Conservation (phyloP, 306 rosid genomes). For the Cucumis hystrix region DNA sequence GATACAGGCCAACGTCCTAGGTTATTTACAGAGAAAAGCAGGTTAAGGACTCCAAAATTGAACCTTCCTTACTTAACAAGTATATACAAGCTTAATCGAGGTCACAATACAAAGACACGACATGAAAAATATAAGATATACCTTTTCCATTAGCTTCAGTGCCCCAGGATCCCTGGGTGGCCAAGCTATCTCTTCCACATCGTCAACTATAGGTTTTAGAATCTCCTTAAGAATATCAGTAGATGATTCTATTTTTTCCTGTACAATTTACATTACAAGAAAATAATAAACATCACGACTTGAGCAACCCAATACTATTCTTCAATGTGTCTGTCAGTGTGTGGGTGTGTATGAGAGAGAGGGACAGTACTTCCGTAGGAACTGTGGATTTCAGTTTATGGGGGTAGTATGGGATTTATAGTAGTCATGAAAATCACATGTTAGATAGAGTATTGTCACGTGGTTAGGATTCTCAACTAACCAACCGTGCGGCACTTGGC, state of each 20-base stretch:
- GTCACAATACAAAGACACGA: not conserved
- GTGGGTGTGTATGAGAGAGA: not conserved
- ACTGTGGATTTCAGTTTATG: not conserved
- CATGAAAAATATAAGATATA: not conserved
- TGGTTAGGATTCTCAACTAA: too few species aligned
- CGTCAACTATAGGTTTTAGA: slow-evolving; percentile 64
- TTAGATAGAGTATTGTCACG: too few species aligned
- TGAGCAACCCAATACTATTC: not conserved
- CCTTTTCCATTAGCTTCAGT: slow-evolving; percentile 58
- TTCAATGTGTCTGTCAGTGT: not conserved
- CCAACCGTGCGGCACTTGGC: too few species aligned
- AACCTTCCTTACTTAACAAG: not conserved
- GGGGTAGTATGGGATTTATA: not conserved
- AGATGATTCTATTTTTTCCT: slow-evolving; percentile 86
- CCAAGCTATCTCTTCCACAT: slow-evolving; percentile 71
- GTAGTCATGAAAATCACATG: not conserved
- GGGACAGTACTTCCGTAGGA: not conserved
- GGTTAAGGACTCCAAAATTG: not conserved
- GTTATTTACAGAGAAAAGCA: not conserved
- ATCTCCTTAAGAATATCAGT: slow-evolving; percentile 76
- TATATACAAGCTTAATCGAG: not conserved
- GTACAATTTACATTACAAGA: slow-evolving; percentile 7
- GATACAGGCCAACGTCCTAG: not conserved
- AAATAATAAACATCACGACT: not conserved
- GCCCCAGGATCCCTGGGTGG: slow-evolving; percentile 79